A percentile compares a stretch with the other conserved stretches of the same genome.
phyloP scores from a whole-genome alignment of 2,329 filamentous ascomycete genomes.

The Beauveria brongniartii region DNA sequence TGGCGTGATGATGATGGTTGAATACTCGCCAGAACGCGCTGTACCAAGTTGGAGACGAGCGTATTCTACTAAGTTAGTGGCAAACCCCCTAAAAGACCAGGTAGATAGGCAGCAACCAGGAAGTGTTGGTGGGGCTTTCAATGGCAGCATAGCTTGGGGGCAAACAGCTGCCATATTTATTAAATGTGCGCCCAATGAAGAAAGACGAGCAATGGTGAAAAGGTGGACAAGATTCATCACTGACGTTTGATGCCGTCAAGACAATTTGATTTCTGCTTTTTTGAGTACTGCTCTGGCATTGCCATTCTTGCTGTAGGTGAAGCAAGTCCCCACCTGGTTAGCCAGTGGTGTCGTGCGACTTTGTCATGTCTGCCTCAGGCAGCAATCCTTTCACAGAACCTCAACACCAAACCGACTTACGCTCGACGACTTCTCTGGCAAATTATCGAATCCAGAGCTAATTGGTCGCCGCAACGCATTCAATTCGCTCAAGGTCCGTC shows the following conservation, averaged over 20 bases:
- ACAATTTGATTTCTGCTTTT: background rate
- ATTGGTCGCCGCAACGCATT: constrained; percentile 26
- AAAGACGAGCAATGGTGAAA: background rate
- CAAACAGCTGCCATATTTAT: background rate
- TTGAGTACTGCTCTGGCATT: background rate
- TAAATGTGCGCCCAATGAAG: background rate
- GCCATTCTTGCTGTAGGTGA: background rate
- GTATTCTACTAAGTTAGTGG: background rate
- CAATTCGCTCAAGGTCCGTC: constrained; percentile 26
- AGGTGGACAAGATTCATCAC: no score
- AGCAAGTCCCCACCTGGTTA: constrained; percentile 10
- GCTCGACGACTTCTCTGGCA: constrained; percentile 21
- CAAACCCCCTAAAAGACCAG: background rate
- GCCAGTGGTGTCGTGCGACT: constrained; percentile 17
- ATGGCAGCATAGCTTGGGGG: background rate
- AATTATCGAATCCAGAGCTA: constrained; percentile 26
- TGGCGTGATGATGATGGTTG: constrained; percentile 16
- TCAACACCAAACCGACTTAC: constrained; percentile 7
- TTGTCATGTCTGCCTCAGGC: constrained; percentile 27
- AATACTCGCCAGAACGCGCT: background rate
- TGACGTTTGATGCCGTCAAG: no score
- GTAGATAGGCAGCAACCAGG: background rate
- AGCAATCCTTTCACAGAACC: constrained; percentile 15
- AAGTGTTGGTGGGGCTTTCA: background rate
- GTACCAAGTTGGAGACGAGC: background rate